These are phyloP conservation scores for Crepidotus variabilis DNA, from an alignment of 768 basidiomycete genomes.

Conservation along the genomic window DNA sequence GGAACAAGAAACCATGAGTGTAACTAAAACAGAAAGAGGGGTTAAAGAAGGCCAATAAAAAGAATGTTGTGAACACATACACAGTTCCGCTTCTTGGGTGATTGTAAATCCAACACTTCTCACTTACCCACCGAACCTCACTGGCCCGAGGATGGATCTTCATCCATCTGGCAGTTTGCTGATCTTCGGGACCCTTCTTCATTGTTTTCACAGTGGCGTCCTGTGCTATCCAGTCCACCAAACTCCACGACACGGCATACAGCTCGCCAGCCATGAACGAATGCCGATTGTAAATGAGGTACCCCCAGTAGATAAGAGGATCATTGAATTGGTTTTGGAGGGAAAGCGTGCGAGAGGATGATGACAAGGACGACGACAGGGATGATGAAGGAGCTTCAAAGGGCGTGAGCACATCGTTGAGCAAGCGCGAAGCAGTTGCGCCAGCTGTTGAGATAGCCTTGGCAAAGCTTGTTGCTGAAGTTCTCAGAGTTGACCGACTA, in stretches of 20 bases:
- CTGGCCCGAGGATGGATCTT: conserved; percentile 72
- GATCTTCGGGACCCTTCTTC: conserved; percentile 86
- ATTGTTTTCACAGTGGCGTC: conserved; percentile 64
- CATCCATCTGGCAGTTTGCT: conserved; percentile 93
- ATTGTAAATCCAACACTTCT: conserved; percentile 97
- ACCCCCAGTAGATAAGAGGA: conserved; percentile 84
- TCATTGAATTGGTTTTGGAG: conserved; percentile 33
- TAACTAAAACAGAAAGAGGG: conserved; percentile 47
- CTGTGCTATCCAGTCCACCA: conserved; percentile 84
- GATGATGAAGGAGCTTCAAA: neutral
- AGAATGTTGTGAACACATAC: conserved; percentile 34
- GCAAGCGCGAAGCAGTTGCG: too few relatives aligned
- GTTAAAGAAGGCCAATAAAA: conserved; percentile 3
- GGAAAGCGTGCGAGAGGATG: conserved; percentile 9
- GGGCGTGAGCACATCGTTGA: too few relatives aligned
- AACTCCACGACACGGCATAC: conserved; percentile 85
- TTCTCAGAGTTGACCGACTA: neutral
- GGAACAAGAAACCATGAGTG: conserved; percentile 93
- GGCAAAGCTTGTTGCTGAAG: neutral
- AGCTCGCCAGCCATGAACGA: conserved; percentile 94
- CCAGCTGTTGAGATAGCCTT: too few relatives aligned
- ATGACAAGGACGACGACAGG: neutral
- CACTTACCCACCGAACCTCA: conserved; percentile 85
- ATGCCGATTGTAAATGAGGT: conserved; percentile 84
- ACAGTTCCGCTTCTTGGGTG: conserved; percentile 93